Percentiles rank a stretch among this genome's conserved stretches.
Conservation (phyloP, 2,329 filamentous ascomycete genomes). For the Pseudopyrenochaeta lycopersici region DNA sequence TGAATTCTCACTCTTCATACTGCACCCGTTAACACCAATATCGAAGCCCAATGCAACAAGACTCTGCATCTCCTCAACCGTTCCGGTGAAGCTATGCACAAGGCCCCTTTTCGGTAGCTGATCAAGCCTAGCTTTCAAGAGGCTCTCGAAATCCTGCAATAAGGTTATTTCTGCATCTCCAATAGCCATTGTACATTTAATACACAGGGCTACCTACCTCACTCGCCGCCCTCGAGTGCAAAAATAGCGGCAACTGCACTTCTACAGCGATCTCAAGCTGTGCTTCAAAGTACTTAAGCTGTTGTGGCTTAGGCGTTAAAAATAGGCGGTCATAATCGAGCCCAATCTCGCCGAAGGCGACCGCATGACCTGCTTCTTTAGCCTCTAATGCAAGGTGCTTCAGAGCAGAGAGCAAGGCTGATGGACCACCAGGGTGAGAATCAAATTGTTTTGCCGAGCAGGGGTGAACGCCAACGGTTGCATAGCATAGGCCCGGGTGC, state of each 20-base stretch:
- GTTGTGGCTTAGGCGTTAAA: conserved; percentile 78
- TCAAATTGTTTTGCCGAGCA: conserved; percentile 86
- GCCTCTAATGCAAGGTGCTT: conserved; percentile 69
- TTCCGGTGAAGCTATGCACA: conserved; percentile 95
- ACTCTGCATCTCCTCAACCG: conserved; percentile 81
- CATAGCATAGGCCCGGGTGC: conserved; percentile 82
- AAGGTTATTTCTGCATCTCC: neutral
- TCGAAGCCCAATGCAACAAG: conserved; percentile 83
- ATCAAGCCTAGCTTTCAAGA: conserved; percentile 72
- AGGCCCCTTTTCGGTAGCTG: conserved; percentile 78
- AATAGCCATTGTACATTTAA: neutral
- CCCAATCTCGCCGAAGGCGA: conserved; percentile 92
- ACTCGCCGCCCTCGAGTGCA: conserved; percentile 92
- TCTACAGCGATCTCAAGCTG: conserved; percentile 82
- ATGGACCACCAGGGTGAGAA: conserved; percentile 66
- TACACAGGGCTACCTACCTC: neutral
- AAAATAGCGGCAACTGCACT: conserved; percentile 84
- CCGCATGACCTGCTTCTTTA: conserved; percentile 67
- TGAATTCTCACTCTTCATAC: conserved; percentile 74
- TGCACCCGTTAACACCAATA: conserved; percentile 96
- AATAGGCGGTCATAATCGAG: conserved; percentile 95
- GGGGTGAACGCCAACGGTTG: conserved; percentile 92
- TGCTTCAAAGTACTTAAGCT: conserved; percentile 83
- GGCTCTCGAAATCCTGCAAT: conserved; percentile 58
- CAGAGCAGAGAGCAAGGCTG: conserved; percentile 66